Evolutionary conservation across 441 rosid genomes (phyloP), one percentile per base, ranked within the genome.

Genomic region (Euphorbia celastroides): DNA sequence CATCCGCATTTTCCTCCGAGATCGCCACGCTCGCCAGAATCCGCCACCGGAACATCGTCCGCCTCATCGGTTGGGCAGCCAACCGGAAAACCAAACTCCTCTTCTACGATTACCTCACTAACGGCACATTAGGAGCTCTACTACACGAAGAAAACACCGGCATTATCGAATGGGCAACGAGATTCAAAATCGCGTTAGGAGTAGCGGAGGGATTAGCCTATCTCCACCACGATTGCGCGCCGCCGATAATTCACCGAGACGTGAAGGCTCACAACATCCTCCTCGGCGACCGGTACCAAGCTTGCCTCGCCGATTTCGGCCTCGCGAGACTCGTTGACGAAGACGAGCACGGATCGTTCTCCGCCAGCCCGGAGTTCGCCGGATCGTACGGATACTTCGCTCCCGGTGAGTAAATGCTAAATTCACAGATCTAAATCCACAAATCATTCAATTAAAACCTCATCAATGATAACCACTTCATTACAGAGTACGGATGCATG

Each of bases 341-440:
- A 59, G 86, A 83, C 2, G 82, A 82, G 22, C 77, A 72, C 10
- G 70, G 75, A 17, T 79, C 79, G 7, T 78, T 87, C 48, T 79
- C 81, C 0, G 80, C 75, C 1, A 81, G 70, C 68, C 94, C 89
- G 0, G 88, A 88, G 44, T 80, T 88, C 19, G 98, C 91, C 0
- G 97, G 98, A 27, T 93, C 98, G 42, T 88, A 86, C 25, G 98
- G 98, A 41, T 93, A 93, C 89, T 88, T 93, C 30, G 98, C 98
- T 10, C 98, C 98, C 0, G 98, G 98, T 83, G 71, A 72, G 81
- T 70, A 17, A n/a, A n/a, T n/a, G n/a, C n/a, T n/a, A n/a, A n/a
- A 28, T 67, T 36, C 7, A 22, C 36, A 23, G 31, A 4, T 7
- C 2, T 11, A 42, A 42, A 7, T 42, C 5, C 23, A 7, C 25